A percentile compares a stretch with the other conserved stretches of the same genome.
Conservation (phyloP, 257 asterid genomes). For the Rehmannia glutinosa region DNA sequence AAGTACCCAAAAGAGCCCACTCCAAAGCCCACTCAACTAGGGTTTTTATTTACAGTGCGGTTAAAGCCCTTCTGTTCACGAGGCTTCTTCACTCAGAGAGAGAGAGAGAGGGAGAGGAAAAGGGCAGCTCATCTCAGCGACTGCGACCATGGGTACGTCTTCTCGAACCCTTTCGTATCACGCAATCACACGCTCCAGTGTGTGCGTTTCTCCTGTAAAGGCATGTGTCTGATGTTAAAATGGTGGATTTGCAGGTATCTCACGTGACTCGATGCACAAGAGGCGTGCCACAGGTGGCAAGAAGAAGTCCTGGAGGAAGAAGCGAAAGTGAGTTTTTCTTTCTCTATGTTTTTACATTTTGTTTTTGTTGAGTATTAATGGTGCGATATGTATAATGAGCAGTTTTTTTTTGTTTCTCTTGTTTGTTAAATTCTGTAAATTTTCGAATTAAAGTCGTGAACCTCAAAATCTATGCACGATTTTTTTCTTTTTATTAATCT, state of each 20-base stretch:
- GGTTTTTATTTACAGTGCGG: too few relatives aligned
- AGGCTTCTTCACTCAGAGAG: neutral
- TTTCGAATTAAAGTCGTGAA: too few relatives aligned
- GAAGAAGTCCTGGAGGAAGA: conserved; percentile 62
- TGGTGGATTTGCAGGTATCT: conserved; percentile 37
- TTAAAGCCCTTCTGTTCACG: neutral
- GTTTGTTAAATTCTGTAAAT: too few relatives aligned
- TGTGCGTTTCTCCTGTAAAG: neutral
- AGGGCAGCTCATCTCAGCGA: neutral
- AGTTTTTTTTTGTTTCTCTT: neutral
- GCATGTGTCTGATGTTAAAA: neutral
- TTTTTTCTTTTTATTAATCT: too few relatives aligned
- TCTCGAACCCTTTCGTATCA: neutral
- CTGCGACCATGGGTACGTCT: conserved; percentile 20
- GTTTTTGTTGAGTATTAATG: too few relatives aligned
- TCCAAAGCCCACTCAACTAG: too few relatives aligned
- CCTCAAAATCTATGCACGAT: too few relatives aligned
- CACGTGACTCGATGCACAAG: conserved; percentile 61
- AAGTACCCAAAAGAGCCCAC: too few relatives aligned
- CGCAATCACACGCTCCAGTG: too few relatives aligned
- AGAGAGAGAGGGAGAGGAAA: neutral
- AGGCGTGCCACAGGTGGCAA: conserved; percentile 59
- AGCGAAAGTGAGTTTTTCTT: conserved; percentile 37
- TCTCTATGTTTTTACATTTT: neutral
- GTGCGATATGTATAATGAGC: too few relatives aligned